Base-by-base conservation (phyloP, 352 stramenopile genomes). In the Halophytophthora polymorphica region DNA sequence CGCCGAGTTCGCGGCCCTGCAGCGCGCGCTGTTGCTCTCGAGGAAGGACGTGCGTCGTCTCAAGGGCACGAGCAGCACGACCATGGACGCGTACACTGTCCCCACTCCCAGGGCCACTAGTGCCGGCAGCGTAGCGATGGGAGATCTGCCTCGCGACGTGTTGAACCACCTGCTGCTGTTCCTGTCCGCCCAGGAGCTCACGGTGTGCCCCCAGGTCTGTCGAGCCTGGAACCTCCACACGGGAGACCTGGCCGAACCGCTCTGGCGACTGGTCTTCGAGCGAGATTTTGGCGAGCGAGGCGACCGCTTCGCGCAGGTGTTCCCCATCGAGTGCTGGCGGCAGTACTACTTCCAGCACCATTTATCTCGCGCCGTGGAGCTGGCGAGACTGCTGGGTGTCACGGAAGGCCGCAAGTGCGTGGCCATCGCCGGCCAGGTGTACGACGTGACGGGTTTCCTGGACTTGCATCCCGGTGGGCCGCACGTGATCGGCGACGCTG, bases 301-400 rank as follows among this genome's bases (percentile, higher is more conserved):
- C 5, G 56, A 75, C 19, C 67, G 70, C 10, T 90, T 90, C 44
- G 40, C 21, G 7, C 62, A 45, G 1, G 60, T 87, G 23, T 79
- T 86, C 48, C 68, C 73, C 8, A 74, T 76, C 39, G 59, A 80
- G 28, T 77, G 61, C 37, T 87, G 70, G 68, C 69, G 76, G 14
- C 72, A 86, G 39, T 89, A 85, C 45, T 90, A 88, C 62, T 91
- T 88, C 36, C 62, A 66, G 15, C 80, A 91, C 41, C 77, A 76
- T 42, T 39, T 86, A 15, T 88, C 77, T 31, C 73, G 80, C 25
- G 68, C 76, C 7, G 68, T 90, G 28, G 80, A 90, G 52, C 61
- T 86, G 12, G 65, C 78, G 35, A 71, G 73, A 14, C 62, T 86
- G 40, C 53, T 88, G 12, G 66, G 58, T 0, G 36, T 62, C 6